These are phyloP conservation scores for Pleurotus tuoliensis DNA, from an alignment of 768 basidiomycete genomes.

Conservation along the genomic window DNA sequence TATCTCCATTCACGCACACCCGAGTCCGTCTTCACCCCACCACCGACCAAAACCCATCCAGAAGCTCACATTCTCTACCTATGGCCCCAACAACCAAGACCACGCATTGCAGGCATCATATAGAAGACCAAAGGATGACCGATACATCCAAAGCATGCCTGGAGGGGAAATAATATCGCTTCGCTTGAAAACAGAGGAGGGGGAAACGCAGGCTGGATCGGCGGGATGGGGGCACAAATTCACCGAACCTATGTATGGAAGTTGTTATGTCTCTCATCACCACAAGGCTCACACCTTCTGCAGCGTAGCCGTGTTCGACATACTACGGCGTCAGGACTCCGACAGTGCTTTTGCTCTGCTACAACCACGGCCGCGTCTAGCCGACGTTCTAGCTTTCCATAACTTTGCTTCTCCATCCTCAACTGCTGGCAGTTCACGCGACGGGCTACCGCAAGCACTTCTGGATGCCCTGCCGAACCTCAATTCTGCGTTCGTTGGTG, in stretches of 20 bases:
- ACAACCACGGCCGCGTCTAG: slow-evolving; percentile 76
- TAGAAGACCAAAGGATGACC: slow-evolving; percentile 69
- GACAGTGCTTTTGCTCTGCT: slow-evolving; percentile 73
- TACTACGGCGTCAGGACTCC: slow-evolving; percentile 41
- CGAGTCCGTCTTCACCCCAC: slow-evolving; percentile 20
- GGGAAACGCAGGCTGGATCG: slow-evolving; percentile 25
- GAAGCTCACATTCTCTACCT: slow-evolving; percentile 85
- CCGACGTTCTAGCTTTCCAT: slow-evolving; percentile 68
- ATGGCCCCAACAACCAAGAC: slow-evolving; percentile 91
- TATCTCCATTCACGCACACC: slow-evolving; percentile 72
- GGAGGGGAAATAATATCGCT: slow-evolving; percentile 80
- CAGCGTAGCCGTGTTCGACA: slow-evolving; percentile 84
- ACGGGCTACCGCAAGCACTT: slow-evolving; percentile 2
- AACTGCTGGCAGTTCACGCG: not conserved
- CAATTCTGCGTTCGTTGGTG: slow-evolving; percentile 77
- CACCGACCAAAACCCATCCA: slow-evolving; percentile 47
- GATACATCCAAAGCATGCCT: slow-evolving; percentile 78
- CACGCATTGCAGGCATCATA: slow-evolving; percentile 69
- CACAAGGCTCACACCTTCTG: not conserved
- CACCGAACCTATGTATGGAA: slow-evolving; percentile 61
- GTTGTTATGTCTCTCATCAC: not conserved
- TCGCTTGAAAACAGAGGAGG: slow-evolving; percentile 34
- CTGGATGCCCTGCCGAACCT: slow-evolving; percentile 35
- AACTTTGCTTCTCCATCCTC: slow-evolving; percentile 25
- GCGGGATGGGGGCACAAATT: slow-evolving; percentile 54